Percentiles rank a stretch among this genome's conserved stretches.
Conservation (phyloP, 1,284 basidiomycete species). For the Malassezia equina region DNA sequence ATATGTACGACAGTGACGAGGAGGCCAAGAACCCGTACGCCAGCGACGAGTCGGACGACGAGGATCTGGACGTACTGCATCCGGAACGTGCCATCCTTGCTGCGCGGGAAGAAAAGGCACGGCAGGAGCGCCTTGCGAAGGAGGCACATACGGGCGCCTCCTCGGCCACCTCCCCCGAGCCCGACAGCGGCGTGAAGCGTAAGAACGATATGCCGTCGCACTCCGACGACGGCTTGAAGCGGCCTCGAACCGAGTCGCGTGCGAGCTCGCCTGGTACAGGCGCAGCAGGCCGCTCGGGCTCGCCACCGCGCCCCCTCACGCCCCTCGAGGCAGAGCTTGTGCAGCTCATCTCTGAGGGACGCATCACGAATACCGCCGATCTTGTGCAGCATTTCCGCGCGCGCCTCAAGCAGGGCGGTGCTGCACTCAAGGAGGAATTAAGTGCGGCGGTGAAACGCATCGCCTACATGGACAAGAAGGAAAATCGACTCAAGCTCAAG, state of each 20-base stretch:
- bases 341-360: constrained; percentile 28
- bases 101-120: constrained; percentile 42
- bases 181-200: constrained; percentile 17
- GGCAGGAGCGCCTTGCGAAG: constrained; percentile 13
- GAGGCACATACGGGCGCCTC: constrained; percentile 23
- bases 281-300: not conserved
- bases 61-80: constrained; percentile 40
- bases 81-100: constrained; percentile 43
- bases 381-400: constrained; percentile 38
- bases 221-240: constrained; percentile 14
- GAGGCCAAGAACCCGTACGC: constrained; percentile 43
- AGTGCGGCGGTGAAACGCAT: constrained; percentile 34
- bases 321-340: constrained; percentile 36
- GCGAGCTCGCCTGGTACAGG: constrained; percentile 7
- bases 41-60: constrained; percentile 39
- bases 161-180: not conserved
- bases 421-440: constrained; percentile 34
- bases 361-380: constrained; percentile 30
- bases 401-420: constrained; percentile 29
- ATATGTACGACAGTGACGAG: constrained; percentile 43
- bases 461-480: constrained; percentile 38
- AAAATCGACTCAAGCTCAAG: constrained; percentile 34
- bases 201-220: constrained; percentile 24
- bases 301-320: constrained; percentile 17
- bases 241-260: constrained; percentile 4